Percentiles rank a stretch among this genome's conserved stretches.
Conservation (phyloP, 163 green algal species). For the Chlamydomonas reinhardtii region DNA sequence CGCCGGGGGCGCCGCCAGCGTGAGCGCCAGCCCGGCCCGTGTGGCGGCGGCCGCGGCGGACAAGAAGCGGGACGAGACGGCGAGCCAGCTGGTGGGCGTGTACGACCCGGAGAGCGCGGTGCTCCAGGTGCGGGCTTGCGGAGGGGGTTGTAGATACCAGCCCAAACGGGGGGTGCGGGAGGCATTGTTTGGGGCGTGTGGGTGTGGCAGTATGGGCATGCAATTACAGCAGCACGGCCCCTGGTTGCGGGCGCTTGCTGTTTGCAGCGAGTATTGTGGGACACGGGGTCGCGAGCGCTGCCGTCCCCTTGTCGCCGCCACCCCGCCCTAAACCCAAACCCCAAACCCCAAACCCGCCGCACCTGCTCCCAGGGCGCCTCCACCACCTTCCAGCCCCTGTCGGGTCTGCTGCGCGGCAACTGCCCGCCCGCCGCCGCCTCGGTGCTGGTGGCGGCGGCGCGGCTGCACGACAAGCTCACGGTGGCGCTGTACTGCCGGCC, state of each 20-base stretch:
- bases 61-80: constrained; percentile 49
- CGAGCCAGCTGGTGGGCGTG: not conserved
- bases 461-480: constrained; percentile 44
- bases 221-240: too few species aligned
- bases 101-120: constrained; percentile 47
- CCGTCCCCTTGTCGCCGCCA: too few species aligned
- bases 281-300: too few species aligned
- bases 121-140: constrained; percentile 4
- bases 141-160: not conserved
- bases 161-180: too few species aligned
- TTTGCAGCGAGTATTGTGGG: too few species aligned
- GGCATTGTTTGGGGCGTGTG: not conserved
- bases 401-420: constrained; percentile 40
- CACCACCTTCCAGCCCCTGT: constrained; percentile 48
- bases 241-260: too few species aligned
- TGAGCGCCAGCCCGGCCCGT: not conserved
- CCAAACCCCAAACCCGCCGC: not conserved
- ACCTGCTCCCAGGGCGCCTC: constrained; percentile 33
- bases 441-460: constrained; percentile 7
- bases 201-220: too few species aligned
- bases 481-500: constrained; percentile 50
- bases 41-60: constrained; percentile 21
- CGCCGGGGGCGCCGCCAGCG: not conserved
- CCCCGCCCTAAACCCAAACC: too few species aligned
- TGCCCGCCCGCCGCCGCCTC: constrained; percentile 26